phyloP scores from a whole-genome alignment of 2,329 filamentous ascomycete species.

The Colletotrichum sp. region DNA sequence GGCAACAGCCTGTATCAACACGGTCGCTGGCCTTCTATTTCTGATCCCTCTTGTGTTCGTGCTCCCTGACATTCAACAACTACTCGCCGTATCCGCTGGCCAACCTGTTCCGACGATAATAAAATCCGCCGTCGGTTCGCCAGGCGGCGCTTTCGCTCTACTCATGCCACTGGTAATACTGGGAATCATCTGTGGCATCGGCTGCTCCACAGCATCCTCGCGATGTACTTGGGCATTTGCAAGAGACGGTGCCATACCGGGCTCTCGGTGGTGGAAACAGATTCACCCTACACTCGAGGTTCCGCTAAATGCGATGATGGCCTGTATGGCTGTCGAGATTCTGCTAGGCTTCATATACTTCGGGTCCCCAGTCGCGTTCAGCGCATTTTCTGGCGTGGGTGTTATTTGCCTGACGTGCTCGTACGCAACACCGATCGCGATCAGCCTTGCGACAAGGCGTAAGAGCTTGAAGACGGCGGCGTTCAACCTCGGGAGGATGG shows the following conservation, averaged over 20 bases:
- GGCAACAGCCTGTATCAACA: constrained; percentile 69
- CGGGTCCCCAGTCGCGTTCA: constrained; percentile 72
- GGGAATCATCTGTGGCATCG: constrained; percentile 69
- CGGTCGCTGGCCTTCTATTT: constrained; percentile 69
- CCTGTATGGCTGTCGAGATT: constrained; percentile 69
- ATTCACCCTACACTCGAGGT: constrained; percentile 68
- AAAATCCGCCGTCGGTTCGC: constrained; percentile 63
- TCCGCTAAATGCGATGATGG: constrained; percentile 75
- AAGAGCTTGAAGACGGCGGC: constrained; percentile 60
- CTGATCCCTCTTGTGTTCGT: constrained; percentile 74
- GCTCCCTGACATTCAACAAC: constrained; percentile 63
- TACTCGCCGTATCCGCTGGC: constrained; percentile 57
- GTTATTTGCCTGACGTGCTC: constrained; percentile 73
- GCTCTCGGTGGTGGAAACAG: constrained; percentile 63
- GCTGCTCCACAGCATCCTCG: constrained; percentile 72
- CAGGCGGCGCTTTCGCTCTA: constrained; percentile 66
- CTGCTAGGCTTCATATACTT: constrained; percentile 72
- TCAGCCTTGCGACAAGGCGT: constrained; percentile 66
- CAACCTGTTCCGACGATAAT: constrained; percentile 72
- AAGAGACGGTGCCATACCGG: constrained; percentile 73
- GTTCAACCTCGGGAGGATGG: constrained; percentile 68
- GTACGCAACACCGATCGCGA: constrained; percentile 72
- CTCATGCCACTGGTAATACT: constrained; percentile 70
- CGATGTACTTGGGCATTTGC: constrained; percentile 74
- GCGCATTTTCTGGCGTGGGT: constrained; percentile 73